These are phyloP conservation scores for Vigna reflexopilosa DNA, from an alignment of 306 rosid species.

Conservation along the genomic window DNA sequence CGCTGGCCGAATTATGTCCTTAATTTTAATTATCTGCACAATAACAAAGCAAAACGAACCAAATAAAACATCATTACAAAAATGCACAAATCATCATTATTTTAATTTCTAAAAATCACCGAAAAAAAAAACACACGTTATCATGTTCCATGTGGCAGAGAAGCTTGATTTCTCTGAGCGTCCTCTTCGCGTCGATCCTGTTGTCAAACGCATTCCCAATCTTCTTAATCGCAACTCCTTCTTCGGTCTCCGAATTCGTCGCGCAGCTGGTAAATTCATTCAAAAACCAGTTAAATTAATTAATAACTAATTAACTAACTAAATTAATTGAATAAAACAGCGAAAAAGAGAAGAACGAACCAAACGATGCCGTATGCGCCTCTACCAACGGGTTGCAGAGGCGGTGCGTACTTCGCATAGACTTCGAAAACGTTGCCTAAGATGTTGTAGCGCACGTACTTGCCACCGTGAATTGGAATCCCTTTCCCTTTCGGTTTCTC, in stretches of 20 bases:
- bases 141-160: constrained; percentile 87
- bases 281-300: not conserved
- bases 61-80: not conserved
- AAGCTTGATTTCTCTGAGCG: constrained; percentile 55
- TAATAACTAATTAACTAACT: not conserved
- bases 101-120: not conserved
- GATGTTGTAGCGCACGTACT: constrained; percentile 70
- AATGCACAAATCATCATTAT: not conserved
- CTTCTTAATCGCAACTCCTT: constrained; percentile 55
- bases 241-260: constrained; percentile 47
- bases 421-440: constrained; percentile 82
- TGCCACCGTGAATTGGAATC: constrained; percentile 57
- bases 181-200: constrained; percentile 55
- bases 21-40: constrained; percentile 77
- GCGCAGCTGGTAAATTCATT: constrained; percentile 30
- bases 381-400: constrained; percentile 90
- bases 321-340: not conserved
- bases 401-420: constrained; percentile 76
- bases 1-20: constrained; percentile 84
- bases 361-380: constrained; percentile 98
- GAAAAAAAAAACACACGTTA: constrained; percentile 54
- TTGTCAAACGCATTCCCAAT: constrained; percentile 55
- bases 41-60: not conserved
- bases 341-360: constrained; percentile 43
- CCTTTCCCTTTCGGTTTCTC: constrained; percentile 54